A percentile compares a stretch with the other conserved stretches of the same genome.
Evolutionary conservation across 495 filamentous ascomycete genomes (phyloP).

Genomic region (Penicillium manginii): DNA sequence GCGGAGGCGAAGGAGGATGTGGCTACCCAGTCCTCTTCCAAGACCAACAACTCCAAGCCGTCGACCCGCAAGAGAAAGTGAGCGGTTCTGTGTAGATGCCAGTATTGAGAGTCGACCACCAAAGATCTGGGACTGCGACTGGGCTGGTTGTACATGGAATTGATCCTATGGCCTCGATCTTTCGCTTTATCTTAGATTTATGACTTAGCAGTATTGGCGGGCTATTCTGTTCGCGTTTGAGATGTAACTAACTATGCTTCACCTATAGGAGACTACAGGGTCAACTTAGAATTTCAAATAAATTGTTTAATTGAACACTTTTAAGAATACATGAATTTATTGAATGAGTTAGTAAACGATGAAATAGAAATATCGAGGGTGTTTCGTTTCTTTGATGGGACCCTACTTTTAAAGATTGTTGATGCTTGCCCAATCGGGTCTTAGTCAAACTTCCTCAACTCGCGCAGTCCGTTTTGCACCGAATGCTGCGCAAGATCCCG

Average conservation of each 20-base stretch:
- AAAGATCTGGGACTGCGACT: neutral
- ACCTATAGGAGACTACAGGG: too few species aligned
- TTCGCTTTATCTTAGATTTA: neutral
- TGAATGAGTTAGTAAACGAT: neutral
- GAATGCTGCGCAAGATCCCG: neutral
- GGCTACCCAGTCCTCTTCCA: constrained; percentile 36
- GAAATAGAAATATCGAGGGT: neutral
- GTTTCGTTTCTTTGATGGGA: neutral
- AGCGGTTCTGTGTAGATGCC: constrained; percentile 1
- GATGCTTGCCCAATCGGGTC: constrained; percentile 29
- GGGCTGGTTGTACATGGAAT: neutral
- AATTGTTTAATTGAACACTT: neutral
- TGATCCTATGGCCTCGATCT: neutral
- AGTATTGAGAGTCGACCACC: neutral
- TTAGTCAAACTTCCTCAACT: constrained; percentile 17
- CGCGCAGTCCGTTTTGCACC: constrained; percentile 23
- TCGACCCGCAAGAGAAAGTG: constrained; percentile 50
- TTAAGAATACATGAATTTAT: neutral
- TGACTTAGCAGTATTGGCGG: neutral
- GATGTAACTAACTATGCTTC: too few species aligned
- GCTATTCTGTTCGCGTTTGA: neutral
- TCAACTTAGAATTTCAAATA: neutral
- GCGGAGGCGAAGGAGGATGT: constrained; percentile 47
- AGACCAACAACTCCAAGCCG: constrained; percentile 33
- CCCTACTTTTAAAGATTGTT: too few species aligned